These are phyloP conservation scores for Clarkia xantiana DNA, from an alignment of 345 rosid genomes.

Conservation along the genomic window DNA sequence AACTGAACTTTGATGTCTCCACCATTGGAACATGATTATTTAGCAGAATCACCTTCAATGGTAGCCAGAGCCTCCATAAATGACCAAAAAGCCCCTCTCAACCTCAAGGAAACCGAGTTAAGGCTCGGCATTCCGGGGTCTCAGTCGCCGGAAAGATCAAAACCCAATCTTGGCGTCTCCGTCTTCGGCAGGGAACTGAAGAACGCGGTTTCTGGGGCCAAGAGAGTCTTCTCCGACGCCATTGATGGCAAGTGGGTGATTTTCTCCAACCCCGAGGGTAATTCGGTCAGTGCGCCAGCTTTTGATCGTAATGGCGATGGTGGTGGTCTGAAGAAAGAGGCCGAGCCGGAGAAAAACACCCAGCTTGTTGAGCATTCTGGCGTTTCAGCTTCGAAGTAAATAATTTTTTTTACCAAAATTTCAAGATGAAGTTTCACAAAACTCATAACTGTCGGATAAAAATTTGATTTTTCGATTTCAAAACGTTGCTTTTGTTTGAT, in stretches of 20 bases:
- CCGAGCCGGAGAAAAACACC: slow-evolving; percentile 23
- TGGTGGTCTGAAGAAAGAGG: neutral
- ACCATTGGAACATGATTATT: slow-evolving; percentile 56
- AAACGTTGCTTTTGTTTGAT: neutral
- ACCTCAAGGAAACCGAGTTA: slow-evolving; percentile 50
- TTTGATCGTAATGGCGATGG: no score
- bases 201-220: slow-evolving; percentile 36
- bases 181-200: slow-evolving; percentile 44
- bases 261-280: slow-evolving; percentile 31
- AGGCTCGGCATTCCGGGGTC: slow-evolving; percentile 66
- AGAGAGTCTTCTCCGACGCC: slow-evolving; percentile 60
- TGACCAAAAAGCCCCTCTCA: slow-evolving; percentile 15
- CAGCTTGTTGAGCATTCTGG: slow-evolving; percentile 22
- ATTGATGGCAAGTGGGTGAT: slow-evolving; percentile 34
- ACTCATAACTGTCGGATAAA: neutral
- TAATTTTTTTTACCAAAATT: slow-evolving; percentile 1
- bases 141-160: slow-evolving; percentile 30
- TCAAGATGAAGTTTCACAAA: no score
- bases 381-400: slow-evolving; percentile 58
- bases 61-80: slow-evolving; percentile 22
- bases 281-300: neutral
- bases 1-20: slow-evolving; percentile 25
- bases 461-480: neutral
- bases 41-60: slow-evolving; percentile 39
- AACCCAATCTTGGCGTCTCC: slow-evolving; percentile 24